Evolutionary conservation across 1,139 yeast species (phyloP), one percentile per base, ranked within the genome.

Genomic region (Taphrina sp.): DNA sequence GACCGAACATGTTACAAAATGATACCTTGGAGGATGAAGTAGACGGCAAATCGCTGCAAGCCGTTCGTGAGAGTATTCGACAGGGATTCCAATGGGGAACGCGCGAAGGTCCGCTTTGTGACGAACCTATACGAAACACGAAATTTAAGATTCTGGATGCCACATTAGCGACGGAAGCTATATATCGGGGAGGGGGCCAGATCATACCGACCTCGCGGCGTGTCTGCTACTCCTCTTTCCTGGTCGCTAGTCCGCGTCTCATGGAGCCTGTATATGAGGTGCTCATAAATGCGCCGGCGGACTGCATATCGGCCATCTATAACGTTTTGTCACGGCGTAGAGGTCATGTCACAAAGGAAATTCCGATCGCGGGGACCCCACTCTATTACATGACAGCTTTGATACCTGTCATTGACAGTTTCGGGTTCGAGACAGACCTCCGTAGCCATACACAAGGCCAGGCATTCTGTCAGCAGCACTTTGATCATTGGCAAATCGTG

Each of bases 81-180:
- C 82, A 82, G 61, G 98, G 97, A 0, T 92, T 90, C 69, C 77
- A 78, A 64, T 87, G 96, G 95, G 83, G 85, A 7, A 75, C 80
- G 0, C 75, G 81, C 57, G 96, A 88, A 64, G 98, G 98, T 0
- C 98, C 98, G 0, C 71, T 94, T 24, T 82, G 95, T 61, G 95
- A 85, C 59, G 96, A 89, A 66, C 84, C 87, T 0, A 76, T 94
- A 2, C 73, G 87, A 57, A 78, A 82, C 57, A 81, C 85, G 3
- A 81, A 80, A 61, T 88, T 92, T 69, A 81, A 80, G 58, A 76
- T 94, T 35, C 74, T 88, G 49, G 89, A 83, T 61, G 79, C 81
- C 0, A 72, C 73, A 0, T 65, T 84, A 1, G 75, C 83, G 5
- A 72, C 74, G 0, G 77, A 77, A 19, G 69, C 73, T 3, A 63